phyloP scores from a whole-genome alignment of 768 basidiomycete genomes.

The Phanerochaete sordida region DNA sequence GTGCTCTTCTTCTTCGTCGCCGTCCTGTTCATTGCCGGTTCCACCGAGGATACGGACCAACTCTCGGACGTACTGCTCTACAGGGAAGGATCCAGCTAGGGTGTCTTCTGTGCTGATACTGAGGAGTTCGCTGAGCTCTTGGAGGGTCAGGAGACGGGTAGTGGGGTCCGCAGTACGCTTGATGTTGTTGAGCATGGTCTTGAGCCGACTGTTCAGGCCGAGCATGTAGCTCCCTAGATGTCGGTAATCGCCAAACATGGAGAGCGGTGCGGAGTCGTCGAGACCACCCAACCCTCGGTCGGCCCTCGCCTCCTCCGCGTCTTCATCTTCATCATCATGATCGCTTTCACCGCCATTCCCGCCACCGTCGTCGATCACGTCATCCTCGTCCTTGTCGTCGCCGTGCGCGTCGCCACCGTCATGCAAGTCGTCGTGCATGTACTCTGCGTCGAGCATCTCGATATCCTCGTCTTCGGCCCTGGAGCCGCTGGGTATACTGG shows the following conservation, averaged over 20 bases:
- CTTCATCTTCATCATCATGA: slow-evolving; percentile 33
- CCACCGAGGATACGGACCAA: slow-evolving; percentile 89
- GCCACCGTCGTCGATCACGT: slow-evolving; percentile 41
- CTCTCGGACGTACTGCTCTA: slow-evolving; percentile 89
- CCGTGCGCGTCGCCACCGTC: slow-evolving; percentile 13
- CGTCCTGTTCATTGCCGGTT: slow-evolving; percentile 65
- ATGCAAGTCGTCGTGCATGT: slow-evolving; percentile 45
- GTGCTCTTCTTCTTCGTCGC: slow-evolving; percentile 64
- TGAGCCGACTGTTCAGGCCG: slow-evolving; percentile 81
- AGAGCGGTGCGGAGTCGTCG: slow-evolving; percentile 55
- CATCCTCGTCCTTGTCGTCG: slow-evolving; percentile 41
- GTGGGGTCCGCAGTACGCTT: slow-evolving; percentile 80
- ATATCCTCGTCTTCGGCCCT: slow-evolving; percentile 66
- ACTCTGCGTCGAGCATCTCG: slow-evolving; percentile 71
- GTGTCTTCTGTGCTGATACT: slow-evolving; percentile 98
- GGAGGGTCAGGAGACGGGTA: slow-evolving; percentile 82
- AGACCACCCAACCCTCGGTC: background rate
- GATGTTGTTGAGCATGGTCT: slow-evolving; percentile 88
- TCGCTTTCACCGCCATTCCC: slow-evolving; percentile 44
- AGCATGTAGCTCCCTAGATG: slow-evolving; percentile 92
- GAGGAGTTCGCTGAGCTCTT: slow-evolving; percentile 92
- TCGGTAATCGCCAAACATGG: slow-evolving; percentile 84
- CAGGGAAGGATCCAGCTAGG: slow-evolving; percentile 91
- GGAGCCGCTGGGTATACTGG: slow-evolving; percentile 61
- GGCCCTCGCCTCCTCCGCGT: slow-evolving; percentile 16